Base-by-base conservation (phyloP, 2,329 filamentous ascomycete genomes). In the Stagonosporopsis cucurbitacearum region DNA sequence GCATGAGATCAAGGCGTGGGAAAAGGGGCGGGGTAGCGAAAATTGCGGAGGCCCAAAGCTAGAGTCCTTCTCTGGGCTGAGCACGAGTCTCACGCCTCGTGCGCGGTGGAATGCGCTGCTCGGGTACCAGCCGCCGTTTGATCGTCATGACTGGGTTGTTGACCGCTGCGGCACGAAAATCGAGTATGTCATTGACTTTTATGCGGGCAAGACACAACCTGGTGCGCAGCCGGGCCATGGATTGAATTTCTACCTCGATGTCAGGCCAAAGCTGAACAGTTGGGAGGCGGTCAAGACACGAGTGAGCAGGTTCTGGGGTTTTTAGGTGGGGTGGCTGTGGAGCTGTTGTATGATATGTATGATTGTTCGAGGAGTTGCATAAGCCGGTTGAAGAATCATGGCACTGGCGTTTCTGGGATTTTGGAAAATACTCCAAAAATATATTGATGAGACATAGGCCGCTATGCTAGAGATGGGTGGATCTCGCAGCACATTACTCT, bases 151-250 rank as follows among this genome's bases (percentile, higher is more conserved):
- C 76, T 99, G 95, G 95, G 87, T 97, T 22, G 88, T 99, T 32
- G 93, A 99, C 77, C 84, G 95, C 47, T 98, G 95, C 72, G 94
- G 90, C 26, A 88, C 82, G 19, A 86, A 86, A 69, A 80, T 99
- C 44, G 95, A 98, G 68, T 99, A 99, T 74, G 89, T 99, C 35
- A 99, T 99, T 75, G 95, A 99, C 77, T 99, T 99, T 69, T 99
- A 99, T 73, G 87, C 92, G 5, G 95, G 95, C 0, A 86, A 81
- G 65, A 74, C 81, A 26, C 74, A 76, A 50, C 75, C 70, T 46
- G 76, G 71, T 54, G 74, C 60, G 68, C 63, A 54, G 25, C 15
- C 47, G 6, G 76, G 73, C 52, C 78, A 78, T 53, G 82, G 80
- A 40, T 68, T 88, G 63, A 88, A 82, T 63, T 88, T 88, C 64